Percentiles rank a stretch among this genome's conserved stretches.
These are phyloP conservation scores for Acmispon strigosus DNA, from an alignment of 306 rosid species.

Conservation along the genomic window DNA sequence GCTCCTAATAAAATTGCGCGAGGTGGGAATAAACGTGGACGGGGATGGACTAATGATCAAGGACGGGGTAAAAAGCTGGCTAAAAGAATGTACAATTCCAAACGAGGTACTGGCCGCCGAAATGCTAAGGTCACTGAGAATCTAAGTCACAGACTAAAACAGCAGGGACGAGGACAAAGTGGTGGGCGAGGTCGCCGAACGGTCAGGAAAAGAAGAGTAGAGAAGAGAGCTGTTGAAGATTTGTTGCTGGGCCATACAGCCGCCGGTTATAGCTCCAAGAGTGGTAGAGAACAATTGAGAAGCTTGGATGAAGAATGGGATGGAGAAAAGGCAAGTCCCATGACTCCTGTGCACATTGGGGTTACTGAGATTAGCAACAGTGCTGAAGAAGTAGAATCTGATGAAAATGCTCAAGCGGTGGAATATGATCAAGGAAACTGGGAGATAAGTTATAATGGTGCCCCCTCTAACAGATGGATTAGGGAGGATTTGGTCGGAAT, in stretches of 20 bases:
- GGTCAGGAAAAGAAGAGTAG: slow-evolving; percentile 71
- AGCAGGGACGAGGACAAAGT: slow-evolving; percentile 49
- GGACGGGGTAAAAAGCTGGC: slow-evolving; percentile 62
- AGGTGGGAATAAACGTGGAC: slow-evolving; percentile 59
- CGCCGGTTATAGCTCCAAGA: slow-evolving; percentile 37
- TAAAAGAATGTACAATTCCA: slow-evolving; percentile 42
- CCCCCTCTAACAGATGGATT: slow-evolving; percentile 58
- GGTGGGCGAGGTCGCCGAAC: slow-evolving; percentile 91
- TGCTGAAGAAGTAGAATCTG: slow-evolving; percentile 74
- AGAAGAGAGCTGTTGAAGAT: slow-evolving; percentile 62
- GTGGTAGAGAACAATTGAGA: slow-evolving; percentile 56
- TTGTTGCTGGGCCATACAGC: slow-evolving; percentile 33
- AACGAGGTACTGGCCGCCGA: slow-evolving; percentile 31
- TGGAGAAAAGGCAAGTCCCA: slow-evolving; percentile 40
- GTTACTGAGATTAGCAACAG: slow-evolving; percentile 44
- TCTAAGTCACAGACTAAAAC: slow-evolving; percentile 46
- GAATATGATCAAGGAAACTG: slow-evolving; percentile 79
- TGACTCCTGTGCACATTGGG: slow-evolving; percentile 36
- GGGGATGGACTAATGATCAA: slow-evolving; percentile 62
- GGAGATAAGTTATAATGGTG: slow-evolving; percentile 64
- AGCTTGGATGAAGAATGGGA: slow-evolving; percentile 74
- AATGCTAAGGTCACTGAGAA: slow-evolving; percentile 38
- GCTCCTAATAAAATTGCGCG: slow-evolving; percentile 43
- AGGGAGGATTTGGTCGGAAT: slow-evolving; percentile 40
- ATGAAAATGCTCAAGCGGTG: slow-evolving; percentile 67